phyloP scores from a whole-genome alignment of 805 yeast species.

The Kuraishia piskuri region DNA sequence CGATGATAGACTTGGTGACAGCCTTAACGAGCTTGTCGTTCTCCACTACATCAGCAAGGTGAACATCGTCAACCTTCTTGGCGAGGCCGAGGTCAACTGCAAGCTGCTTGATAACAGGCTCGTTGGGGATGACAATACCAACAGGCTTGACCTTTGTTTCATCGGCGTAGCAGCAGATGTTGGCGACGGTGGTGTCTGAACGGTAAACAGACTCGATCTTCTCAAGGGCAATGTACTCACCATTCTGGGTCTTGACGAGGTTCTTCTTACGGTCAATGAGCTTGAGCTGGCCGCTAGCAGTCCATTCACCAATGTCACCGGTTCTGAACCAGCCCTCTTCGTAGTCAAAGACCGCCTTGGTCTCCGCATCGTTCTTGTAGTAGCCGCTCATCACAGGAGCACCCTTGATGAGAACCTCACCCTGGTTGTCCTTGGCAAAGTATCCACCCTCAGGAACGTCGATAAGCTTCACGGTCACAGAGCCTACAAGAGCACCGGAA shows the following conservation, averaged over 20 bases:
- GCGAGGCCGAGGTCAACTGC: conserved; percentile 48
- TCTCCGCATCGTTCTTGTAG: conserved; percentile 77
- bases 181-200: conserved; percentile 65
- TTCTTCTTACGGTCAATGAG: conserved; percentile 94
- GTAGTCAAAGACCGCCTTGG: conserved; percentile 57
- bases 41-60: conserved; percentile 37
- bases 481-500: conserved; percentile 77
- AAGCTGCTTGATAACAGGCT: conserved; percentile 49
- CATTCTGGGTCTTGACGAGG: conserved; percentile 89
- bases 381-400: conserved; percentile 66
- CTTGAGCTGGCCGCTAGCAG: conserved; percentile 66
- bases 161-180: conserved; percentile 93
- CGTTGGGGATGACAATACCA: conserved; percentile 83
- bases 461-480: conserved; percentile 79
- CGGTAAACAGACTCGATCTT: conserved; percentile 88
- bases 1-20: conserved; percentile 50
- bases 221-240: conserved; percentile 96
- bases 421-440: conserved; percentile 82
- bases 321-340: conserved; percentile 93
- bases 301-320: conserved; percentile 96
- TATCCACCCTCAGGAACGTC: conserved; percentile 92
- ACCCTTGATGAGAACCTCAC: conserved; percentile 83
- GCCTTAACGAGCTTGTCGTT: conserved; percentile 48
- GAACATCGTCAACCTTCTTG: conserved; percentile 31
- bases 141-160: conserved; percentile 81